Base-by-base conservation (phyloP, 2,329 filamentous ascomycete genomes). In the Aspergillus sergii region DNA sequence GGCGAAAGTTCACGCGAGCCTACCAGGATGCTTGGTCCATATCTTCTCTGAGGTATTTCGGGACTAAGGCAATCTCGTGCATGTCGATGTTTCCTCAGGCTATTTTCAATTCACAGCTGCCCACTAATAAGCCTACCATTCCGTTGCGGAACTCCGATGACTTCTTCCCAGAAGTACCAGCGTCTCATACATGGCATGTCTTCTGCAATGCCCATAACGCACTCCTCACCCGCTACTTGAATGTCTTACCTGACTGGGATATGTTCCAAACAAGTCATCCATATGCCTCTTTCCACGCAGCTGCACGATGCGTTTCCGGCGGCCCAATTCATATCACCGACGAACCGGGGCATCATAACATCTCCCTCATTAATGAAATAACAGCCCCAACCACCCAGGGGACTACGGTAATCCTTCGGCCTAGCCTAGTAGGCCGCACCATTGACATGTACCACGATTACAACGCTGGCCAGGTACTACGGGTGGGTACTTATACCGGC, bases 271-370 rank as follows among this genome's bases (percentile, higher is more conserved):
- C 88, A 1, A 82, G 80, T 23, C 87, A 90, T 68, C 79, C 84
- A 1, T 96, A 92, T 75, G 91, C 91, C 0, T 86, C 85, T 0
- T 96, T 95, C 74, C 95, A 99, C 70, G 95, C 92, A 5, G 94
- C 95, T 1, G 94, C 93, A 2, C 86, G 95, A 54, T 96, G 93
- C 75, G 83, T 99, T 11, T 94, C 90, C 55, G 95, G 95, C 10
- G 95, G 95, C 0, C 95, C 94, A 0, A 90, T 99, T 46, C 97
- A 96, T 71, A 94, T 99, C 75, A 98, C 94, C 0, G 95, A 99
- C 76, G 86, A 88, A 0, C 94, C 94, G 0, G 94, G 93, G 0
- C 80, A 92, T 64, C 93, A 98, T 75, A 85, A 97, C 71, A 72
- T 93, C 34, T 78, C 84, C 7, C 78, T 99, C 19, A 91, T 99